Evolutionary conservation across 129 eudicot species (phyloP).

Genomic region (Pulicaria dysenterica): DNA sequence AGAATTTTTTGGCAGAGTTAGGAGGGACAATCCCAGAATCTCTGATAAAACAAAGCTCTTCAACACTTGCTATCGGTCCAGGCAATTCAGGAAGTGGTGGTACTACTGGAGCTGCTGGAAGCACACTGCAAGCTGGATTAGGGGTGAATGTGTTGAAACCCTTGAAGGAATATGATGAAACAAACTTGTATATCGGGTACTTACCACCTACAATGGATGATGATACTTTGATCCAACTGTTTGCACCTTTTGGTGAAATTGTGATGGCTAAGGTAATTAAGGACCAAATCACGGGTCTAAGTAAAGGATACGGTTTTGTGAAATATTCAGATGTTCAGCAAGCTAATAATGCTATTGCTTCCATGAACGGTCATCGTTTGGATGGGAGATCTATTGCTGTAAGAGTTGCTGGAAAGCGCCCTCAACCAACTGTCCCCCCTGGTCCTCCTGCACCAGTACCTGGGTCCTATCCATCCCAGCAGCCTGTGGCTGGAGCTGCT

Average conservation of each 20-base stretch:
- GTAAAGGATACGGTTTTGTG: constrained; percentile 90
- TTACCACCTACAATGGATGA: constrained; percentile 78
- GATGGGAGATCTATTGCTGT: constrained; percentile 89
- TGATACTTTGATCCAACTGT: constrained; percentile 63
- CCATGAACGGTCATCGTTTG: constrained; percentile 70
- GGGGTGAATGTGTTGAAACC: constrained; percentile 40
- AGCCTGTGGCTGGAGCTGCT: constrained; percentile 47
- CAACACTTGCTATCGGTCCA: constrained; percentile 53
- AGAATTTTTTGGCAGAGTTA: constrained; percentile 75
- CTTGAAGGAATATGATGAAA: constrained; percentile 69
- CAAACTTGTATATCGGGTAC: constrained; percentile 80
- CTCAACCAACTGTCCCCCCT: constrained; percentile 64
- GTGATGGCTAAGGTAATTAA: constrained; percentile 87
- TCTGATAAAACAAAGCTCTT: constrained; percentile 36
- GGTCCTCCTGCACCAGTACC: constrained; percentile 26
- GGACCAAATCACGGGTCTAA: constrained; percentile 59
- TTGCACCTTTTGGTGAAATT: constrained; percentile 75
- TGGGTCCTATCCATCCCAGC: constrained; percentile 54
- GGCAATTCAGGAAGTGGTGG: constrained; percentile 55
- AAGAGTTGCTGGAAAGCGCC: constrained; percentile 85
- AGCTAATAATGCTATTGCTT: constrained; percentile 73
- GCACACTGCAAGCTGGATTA: constrained; percentile 22
- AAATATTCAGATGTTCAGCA: constrained; percentile 70
- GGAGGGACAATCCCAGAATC: constrained; percentile 80
- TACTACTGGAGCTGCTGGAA: constrained; percentile 30